A percentile compares a stretch with the other conserved stretches of the same genome.
phyloP scores from a whole-genome alignment of 441 rosid genomes.

The Metrosideros polymorpha region DNA sequence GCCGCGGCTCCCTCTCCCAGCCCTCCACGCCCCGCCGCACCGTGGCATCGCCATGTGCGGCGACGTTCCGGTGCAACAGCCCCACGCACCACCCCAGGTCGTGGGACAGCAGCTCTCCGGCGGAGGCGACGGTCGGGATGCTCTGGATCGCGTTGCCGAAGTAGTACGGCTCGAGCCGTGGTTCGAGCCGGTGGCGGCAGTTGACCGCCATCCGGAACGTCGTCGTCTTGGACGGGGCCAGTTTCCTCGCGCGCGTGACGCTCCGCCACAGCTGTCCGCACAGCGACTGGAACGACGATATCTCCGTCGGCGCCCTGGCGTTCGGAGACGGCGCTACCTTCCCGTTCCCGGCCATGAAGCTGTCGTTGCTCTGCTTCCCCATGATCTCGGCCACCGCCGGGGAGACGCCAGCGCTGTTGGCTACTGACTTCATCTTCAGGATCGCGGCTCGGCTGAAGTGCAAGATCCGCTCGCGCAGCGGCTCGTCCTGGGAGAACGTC shows the following conservation, averaged over 20 bases:
- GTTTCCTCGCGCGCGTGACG: conserved; percentile 77
- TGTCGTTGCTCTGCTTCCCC: conserved; percentile 32
- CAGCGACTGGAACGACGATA: conserved; percentile 88
- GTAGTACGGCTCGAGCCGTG: conserved; percentile 50
- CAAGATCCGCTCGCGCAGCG: conserved; percentile 71
- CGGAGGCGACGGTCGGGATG: conserved; percentile 51
- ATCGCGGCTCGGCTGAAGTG: conserved; percentile 76
- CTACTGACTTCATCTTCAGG: conserved; percentile 45
- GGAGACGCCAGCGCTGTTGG: conserved; percentile 20
- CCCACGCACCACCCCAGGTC: conserved; percentile 60
- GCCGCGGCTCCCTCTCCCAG: conserved; percentile 73
- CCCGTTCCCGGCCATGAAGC: conserved; percentile 27
- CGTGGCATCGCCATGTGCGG: conserved; percentile 52
- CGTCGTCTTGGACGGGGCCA: conserved; percentile 41
- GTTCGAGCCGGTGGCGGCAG: conserved; percentile 82
- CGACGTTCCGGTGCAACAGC: conserved; percentile 63
- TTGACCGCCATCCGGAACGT: conserved; percentile 93
- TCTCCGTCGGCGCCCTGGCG: conserved; percentile 27
- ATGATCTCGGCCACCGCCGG: conserved; percentile 17
- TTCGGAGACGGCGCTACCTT: conserved; percentile 14
- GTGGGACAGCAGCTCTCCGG: conserved; percentile 42
- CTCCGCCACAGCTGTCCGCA: conserved; percentile 80
- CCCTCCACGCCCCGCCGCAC: conserved; percentile 52
- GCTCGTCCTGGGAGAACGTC: conserved; percentile 62
- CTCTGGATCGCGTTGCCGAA: conserved; percentile 96